Evolutionary conservation across 768 basidiomycete species (phyloP).

Genomic region (Xerocomellus dryophilus): DNA sequence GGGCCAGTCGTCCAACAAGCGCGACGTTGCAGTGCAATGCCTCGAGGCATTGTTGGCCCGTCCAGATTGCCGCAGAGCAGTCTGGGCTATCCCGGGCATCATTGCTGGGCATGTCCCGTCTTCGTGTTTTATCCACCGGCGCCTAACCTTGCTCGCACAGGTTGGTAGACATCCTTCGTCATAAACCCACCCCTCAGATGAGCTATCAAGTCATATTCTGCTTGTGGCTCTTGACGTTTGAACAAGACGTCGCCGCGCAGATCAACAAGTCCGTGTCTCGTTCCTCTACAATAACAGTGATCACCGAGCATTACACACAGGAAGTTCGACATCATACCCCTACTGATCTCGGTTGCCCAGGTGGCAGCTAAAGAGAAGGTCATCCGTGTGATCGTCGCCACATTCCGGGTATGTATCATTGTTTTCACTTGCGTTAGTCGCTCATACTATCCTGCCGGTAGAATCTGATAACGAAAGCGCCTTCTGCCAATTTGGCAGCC

Average conservation of each 20-base stretch:
- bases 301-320: conserved; percentile 38
- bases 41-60: conserved; percentile 80
- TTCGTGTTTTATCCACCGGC: not conserved
- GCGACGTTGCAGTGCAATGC: conserved; percentile 90
- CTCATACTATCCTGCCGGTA: conserved; percentile 28
- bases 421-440: not conserved
- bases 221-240: conserved; percentile 92
- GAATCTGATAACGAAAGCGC: conserved; percentile 91
- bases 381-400: conserved; percentile 87
- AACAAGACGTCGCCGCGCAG: conserved; percentile 77
- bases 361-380: conserved; percentile 96
- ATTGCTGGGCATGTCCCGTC: conserved; percentile 53
- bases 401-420: conserved; percentile 63
- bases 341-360: conserved; percentile 81
- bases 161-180: conserved; percentile 77
- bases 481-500: conserved; percentile 81
- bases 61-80: conserved; percentile 73
- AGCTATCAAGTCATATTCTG: conserved; percentile 92
- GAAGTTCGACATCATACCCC: conserved; percentile 85
- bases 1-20: conserved; percentile 59
- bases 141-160: conserved; percentile 38
- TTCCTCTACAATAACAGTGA: not conserved
- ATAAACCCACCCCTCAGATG: conserved; percentile 87
- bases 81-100: conserved; percentile 73
- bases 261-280: conserved; percentile 70